These are phyloP conservation scores for Ceratobasidium theobromae DNA, from an alignment of 1,284 basidiomycete genomes.

Conservation along the genomic window DNA sequence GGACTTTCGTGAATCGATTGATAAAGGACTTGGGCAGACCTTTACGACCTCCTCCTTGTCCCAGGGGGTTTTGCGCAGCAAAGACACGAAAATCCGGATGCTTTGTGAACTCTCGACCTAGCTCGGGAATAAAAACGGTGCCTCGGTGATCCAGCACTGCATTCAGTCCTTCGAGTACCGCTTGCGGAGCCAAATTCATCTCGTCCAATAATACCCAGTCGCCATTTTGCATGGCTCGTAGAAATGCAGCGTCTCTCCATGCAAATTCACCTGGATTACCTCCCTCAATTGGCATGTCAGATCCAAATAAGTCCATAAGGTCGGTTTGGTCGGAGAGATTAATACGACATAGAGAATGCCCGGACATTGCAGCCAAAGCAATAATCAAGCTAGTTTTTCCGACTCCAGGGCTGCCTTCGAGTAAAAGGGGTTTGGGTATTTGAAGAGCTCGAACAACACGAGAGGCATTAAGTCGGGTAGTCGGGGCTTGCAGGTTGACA, in stretches of 20 bases:
- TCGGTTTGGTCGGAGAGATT: slow-evolving; percentile 99
- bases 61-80: slow-evolving; percentile 95
- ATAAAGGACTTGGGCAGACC: slow-evolving; percentile 97
- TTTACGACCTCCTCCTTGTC: slow-evolving; percentile 96
- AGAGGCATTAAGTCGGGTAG: slow-evolving; percentile 86
- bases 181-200: slow-evolving; percentile 97
- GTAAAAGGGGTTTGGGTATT: slow-evolving; percentile 85
- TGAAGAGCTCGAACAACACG: slow-evolving; percentile 90
- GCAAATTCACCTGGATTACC: slow-evolving; percentile 90
- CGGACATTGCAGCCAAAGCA: slow-evolving; percentile 81
- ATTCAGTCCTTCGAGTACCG: slow-evolving; percentile 96
- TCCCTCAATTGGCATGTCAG: slow-evolving; percentile 93
- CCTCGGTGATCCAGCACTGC: slow-evolving; percentile 97
- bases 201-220: slow-evolving; percentile 98
- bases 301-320: slow-evolving; percentile 93
- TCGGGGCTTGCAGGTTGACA: slow-evolving; percentile 89
- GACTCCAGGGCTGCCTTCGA: slow-evolving; percentile 99
- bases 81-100: slow-evolving; percentile 96
- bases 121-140: slow-evolving; percentile 92
- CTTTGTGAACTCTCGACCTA: slow-evolving; percentile 84
- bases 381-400: slow-evolving; percentile 95
- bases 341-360: slow-evolving; percentile 88
- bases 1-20: slow-evolving; percentile 97
- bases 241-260: slow-evolving; percentile 97
- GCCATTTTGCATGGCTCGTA: slow-evolving; percentile 89